Evolutionary conservation across 2,329 filamentous ascomycete species (phyloP).

Genomic region (Blumeriella jaapii): DNA sequence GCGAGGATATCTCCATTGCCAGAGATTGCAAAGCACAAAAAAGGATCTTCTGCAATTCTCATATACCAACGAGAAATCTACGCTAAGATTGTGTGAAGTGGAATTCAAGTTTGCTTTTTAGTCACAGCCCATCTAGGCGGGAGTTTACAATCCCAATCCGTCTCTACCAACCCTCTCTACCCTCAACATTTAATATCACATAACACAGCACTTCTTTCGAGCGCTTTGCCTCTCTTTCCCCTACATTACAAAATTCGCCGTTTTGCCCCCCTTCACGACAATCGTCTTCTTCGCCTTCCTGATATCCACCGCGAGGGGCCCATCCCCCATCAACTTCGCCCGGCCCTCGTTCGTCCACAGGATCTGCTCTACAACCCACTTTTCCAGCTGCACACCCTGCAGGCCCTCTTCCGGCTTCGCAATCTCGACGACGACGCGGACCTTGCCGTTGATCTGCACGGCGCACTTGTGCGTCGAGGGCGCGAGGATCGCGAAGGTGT

Average conservation of each 20-base stretch:
- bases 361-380: constrained; percentile 52
- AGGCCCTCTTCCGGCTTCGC: constrained; percentile 35
- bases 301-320: constrained; percentile 28
- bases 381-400: constrained; percentile 33
- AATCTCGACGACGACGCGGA: constrained; percentile 57
- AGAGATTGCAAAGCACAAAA: too few relatives aligned
- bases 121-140: too few relatives aligned
- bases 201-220: too few relatives aligned
- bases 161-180: too few relatives aligned
- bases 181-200: too few relatives aligned
- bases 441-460: constrained; percentile 72
- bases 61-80: too few relatives aligned
- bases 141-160: too few relatives aligned
- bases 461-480: constrained; percentile 44
- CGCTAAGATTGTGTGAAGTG: too few relatives aligned
- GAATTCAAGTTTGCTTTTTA: too few relatives aligned
- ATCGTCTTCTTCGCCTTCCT: constrained; percentile 50
- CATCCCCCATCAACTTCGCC: constrained; percentile 34
- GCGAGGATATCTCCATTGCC: too few relatives aligned
- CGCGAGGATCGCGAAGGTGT: constrained; percentile 38
- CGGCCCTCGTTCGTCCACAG: constrained; percentile 48
- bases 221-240: too few relatives aligned
- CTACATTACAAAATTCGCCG: constrained; percentile 61
- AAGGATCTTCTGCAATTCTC: too few relatives aligned
- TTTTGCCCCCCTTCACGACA: constrained; percentile 52